Base-by-base conservation (phyloP, 805 yeast genomes). In the Tetrapisispora arboricola region DNA sequence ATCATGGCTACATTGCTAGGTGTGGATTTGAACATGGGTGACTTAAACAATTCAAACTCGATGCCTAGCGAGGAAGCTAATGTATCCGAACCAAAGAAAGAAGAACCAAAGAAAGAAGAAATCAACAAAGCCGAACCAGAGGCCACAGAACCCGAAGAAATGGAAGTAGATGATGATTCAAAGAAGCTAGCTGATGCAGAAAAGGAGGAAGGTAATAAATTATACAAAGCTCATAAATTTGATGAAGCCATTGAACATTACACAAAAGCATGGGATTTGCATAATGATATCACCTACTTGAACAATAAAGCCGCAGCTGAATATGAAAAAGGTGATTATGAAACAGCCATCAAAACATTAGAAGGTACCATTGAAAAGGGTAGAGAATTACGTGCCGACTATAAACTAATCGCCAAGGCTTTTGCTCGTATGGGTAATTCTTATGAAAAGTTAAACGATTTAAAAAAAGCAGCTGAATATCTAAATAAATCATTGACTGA, bases 231-330 rank as follows among this genome's bases (percentile, higher is more conserved):
- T 49, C 83, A 82, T 60, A 71, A 87, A 56, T 92, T 92, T 51
- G 96, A 86, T 57, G 95, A 82, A 56, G 98, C 99, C 33, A 90
- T 92, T 59, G 85, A 67, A 43, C 69, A 76, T 47, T 92, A 92
- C 67, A 70, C 84, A 58, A 73, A 78, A 58, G 99, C 99, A 2
- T 92, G 86, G 83, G 82, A 79, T 26, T 60, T 78, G 17, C 65
- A 70, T 65, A 73, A 78, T 57, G 97, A 92, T 60, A 85, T 90
- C 56, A 90, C 97, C 1, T 92, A 83, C 61, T 72, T 92, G 61
- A 92, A 94, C 71, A 92, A 92, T 72, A 78, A 94, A 56, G 92
- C 98, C 30, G 97, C 99, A 43, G 99, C 98, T 26, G 95, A 92
- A 66, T 92, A 66, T 58, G 99, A 92, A 67, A 86, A 88, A 63